Evolutionary conservation across 805 yeast species (phyloP), one percentile per base, ranked within the genome.

Genomic region (Metschnikowia vanudenii): DNA sequence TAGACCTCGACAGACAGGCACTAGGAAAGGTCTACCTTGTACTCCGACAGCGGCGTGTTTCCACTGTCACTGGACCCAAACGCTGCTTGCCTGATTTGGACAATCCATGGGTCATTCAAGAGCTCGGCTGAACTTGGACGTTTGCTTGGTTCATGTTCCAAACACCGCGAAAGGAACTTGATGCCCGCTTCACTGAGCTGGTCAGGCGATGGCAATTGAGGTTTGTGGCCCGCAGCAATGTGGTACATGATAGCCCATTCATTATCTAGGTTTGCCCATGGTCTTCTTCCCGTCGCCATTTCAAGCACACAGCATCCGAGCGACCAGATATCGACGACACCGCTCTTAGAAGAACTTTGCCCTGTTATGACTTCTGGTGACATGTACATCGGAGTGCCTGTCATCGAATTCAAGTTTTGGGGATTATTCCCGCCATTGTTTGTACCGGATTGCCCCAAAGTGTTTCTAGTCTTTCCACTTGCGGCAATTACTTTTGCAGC

Each of bases 381-480:
- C 98, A 94, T 92, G 68, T 94, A 94, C 97, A 92, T 94, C 13
- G 98, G 98, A 0, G 99, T 94, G 33, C 99, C 99, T 2, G 96
- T 83, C 73, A 86, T 76, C 24, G 79, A 71, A 48, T 70, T 73
- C 50, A 65, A 56, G 43, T 67, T 71, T 43, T 64, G 64, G 0
- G 54, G 57, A 24, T 50, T 49, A 20, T 31, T 32, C 14, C 49
- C 54, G 4, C 42, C 49, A 7, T 28, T 30, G 20, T 39, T 20
- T 11, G 11, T n/a, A 9, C 47, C 46, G 20, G 47, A 30, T 3
- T 43, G 34, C 8, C 50, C 46, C 18, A 36, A 43, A 8, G 47
- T 30, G 32, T 49, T 64, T 45, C 73, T 57, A 0, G 78, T 75
- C 30, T 68, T 61, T 14, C 80, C 82, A 5, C 83, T 79, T 42